A percentile compares a stretch with the other conserved stretches of the same genome.
Conservation (phyloP, 768 basidiomycete genomes). For the Suillus bovinus region DNA sequence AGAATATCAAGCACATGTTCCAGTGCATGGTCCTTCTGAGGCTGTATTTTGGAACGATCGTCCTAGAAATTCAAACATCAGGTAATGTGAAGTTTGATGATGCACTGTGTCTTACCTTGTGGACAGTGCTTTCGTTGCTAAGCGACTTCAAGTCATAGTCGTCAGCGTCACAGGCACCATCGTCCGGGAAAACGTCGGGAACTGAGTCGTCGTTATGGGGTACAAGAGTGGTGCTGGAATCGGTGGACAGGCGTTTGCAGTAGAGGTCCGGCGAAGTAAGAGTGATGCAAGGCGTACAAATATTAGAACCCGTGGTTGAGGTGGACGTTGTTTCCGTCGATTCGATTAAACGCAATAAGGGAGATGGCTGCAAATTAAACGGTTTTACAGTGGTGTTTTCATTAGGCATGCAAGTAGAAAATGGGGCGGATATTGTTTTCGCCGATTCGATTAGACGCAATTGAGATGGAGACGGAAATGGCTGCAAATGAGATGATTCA, state of each 20-base stretch:
- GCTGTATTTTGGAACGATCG: background rate
- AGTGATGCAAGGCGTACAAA: background rate
- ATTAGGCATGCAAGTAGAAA: background rate
- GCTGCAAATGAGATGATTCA: too few relatives aligned
- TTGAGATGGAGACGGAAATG: background rate
- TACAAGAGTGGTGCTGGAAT: background rate
- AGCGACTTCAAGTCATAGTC: background rate
- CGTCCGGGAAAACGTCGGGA: background rate
- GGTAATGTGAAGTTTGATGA: background rate
- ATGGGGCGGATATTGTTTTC: background rate
- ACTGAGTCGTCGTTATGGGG: background rate
- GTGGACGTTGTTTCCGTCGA: too few relatives aligned
- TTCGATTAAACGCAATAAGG: too few relatives aligned
- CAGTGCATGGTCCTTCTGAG: background rate
- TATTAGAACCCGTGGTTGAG: too few relatives aligned
- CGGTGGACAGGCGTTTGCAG: background rate
- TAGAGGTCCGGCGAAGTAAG: background rate
- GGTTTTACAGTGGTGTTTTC: too few relatives aligned
- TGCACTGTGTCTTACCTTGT: background rate
- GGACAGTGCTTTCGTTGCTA: background rate
- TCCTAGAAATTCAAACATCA: background rate
- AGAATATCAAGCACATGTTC: background rate
- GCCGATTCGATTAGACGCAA: background rate
- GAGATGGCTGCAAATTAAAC: too few relatives aligned
- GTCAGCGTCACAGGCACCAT: background rate